These are phyloP conservation scores for Aspergillus puulaauensis DNA, from an alignment of 2,329 filamentous ascomycete species.

Conservation along the genomic window DNA sequence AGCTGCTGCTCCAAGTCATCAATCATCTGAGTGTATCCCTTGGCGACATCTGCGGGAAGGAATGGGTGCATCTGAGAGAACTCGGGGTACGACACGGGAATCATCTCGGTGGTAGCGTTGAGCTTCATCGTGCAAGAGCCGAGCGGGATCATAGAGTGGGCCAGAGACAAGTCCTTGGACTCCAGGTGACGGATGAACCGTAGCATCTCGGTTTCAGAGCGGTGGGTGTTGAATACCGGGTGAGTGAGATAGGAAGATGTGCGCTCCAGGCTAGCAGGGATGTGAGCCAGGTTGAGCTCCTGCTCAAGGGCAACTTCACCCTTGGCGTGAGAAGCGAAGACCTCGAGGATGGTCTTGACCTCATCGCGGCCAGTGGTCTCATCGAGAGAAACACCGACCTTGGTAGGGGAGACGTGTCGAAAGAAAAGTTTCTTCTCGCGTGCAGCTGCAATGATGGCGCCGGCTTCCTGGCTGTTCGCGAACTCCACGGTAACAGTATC, in stretches of 20 bases:
- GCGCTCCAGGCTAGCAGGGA: constrained; percentile 61
- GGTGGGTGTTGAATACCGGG: constrained; percentile 90
- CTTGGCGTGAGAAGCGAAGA: constrained; percentile 52
- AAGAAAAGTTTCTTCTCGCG: constrained; percentile 59
- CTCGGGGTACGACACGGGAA: constrained; percentile 73
- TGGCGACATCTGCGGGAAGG: constrained; percentile 61
- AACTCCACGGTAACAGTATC: constrained; percentile 75
- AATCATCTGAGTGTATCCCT: constrained; percentile 71
- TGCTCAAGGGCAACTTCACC: constrained; percentile 32
- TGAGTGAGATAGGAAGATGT: constrained; percentile 78
- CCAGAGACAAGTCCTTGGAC: constrained; percentile 89
- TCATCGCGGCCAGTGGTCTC: constrained; percentile 65
- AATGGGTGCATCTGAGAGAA: constrained; percentile 83
- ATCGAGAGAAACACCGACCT: constrained; percentile 74
- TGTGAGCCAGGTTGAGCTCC: constrained; percentile 40
- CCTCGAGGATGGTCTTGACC: constrained; percentile 56
- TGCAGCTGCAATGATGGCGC: constrained; percentile 53
- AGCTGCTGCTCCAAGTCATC: constrained; percentile 73
- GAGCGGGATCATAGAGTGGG: constrained; percentile 96
- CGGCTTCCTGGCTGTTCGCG: constrained; percentile 51
- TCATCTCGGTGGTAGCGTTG: constrained; percentile 91
- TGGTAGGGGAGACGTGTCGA: constrained; percentile 59
- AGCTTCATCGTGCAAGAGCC: constrained; percentile 99
- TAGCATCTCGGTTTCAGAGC: constrained; percentile 91
- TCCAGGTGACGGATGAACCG: constrained; percentile 92